These are phyloP conservation scores for Nakazawaea sp. DNA, from an alignment of 805 yeast species.

Conservation along the genomic window DNA sequence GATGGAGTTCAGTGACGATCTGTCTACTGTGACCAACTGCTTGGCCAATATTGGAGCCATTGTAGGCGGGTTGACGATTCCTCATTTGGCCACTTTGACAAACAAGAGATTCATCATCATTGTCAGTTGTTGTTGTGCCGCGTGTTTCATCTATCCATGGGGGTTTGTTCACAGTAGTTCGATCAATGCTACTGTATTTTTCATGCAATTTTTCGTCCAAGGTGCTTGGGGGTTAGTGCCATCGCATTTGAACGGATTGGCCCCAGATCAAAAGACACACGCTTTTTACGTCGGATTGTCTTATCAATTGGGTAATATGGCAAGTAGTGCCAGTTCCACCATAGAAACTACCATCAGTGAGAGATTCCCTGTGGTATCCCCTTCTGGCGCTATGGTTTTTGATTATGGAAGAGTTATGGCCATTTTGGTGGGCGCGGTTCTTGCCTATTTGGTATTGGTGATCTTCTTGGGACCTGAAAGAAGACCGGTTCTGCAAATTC, in stretches of 20 bases:
- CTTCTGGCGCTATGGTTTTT: slow-evolving; percentile 22
- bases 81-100: slow-evolving; percentile 44
- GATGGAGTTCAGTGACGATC: slow-evolving; percentile 31
- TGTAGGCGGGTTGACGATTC: slow-evolving; percentile 46
- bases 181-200: slow-evolving; percentile 52
- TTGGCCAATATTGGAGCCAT: slow-evolving; percentile 56
- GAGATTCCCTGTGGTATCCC: slow-evolving; percentile 35
- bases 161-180: slow-evolving; percentile 38
- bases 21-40: slow-evolving; percentile 47
- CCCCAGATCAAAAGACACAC: slow-evolving; percentile 50
- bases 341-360: slow-evolving; percentile 62
- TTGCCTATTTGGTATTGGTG: slow-evolving; percentile 41
- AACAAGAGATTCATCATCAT: slow-evolving; percentile 51
- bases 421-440: slow-evolving; percentile 58
- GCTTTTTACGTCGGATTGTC: slow-evolving; percentile 57
- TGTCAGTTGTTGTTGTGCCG: slow-evolving; percentile 46
- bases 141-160: slow-evolving; percentile 59
- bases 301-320: slow-evolving; percentile 64
- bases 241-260: slow-evolving; percentile 51
- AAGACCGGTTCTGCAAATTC: slow-evolving; percentile 1
- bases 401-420: slow-evolving; percentile 61
- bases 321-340: slow-evolving; percentile 59
- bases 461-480: slow-evolving; percentile 54
- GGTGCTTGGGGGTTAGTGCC: slow-evolving; percentile 70
- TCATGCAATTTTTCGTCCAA: slow-evolving; percentile 56